Base-by-base conservation (phyloP, 1,139 yeast species). In the Pneumocystis canis region DNA sequence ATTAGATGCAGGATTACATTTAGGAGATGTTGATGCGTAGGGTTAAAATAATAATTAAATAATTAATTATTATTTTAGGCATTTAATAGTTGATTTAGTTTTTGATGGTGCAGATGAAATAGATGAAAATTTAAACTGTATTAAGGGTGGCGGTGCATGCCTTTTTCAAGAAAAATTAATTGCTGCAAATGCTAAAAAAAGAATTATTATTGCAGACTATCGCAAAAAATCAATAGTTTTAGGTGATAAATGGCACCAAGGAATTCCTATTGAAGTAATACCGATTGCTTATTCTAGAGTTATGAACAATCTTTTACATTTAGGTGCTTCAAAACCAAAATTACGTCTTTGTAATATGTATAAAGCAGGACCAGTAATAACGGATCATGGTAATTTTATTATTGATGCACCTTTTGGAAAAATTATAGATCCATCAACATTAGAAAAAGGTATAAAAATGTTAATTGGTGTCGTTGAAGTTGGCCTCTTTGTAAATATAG, bases 51-150 rank as follows among this genome's bases (percentile, higher is more conserved):
- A 7, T 39, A 18, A 62, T 37, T 25, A n/a, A 9, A 35, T 16
- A 5, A 14, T 54, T 60, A 18, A 25, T 62, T 25, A 25, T 14
- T 37, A 47, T 61, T 11, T 62, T 62, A 18, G 75, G 76, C 14
- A 79, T 80, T 39, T 77, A 47, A n/a, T 31, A 47, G 31, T 94
- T 58, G 98, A 92, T 72, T 83, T 92, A 69, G 96, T 96, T 2
- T 92, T 94, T 73, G 99, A 94, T 74, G 99, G 99, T 58, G 98
- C 98, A 7, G 99, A 94, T 75, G 99, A 94, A 74, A 94, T 90
- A 64, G 98, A 92, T 73, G 72, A 82, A 6, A 72, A 79, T 25
- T 79, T 92, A 70, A 88, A 89, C 72, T 83, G 92, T 70, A 94
- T 94, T 74, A 94, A 94, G 76, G 99, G 99, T 67, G 99, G 99